phyloP scores from a whole-genome alignment of 2,329 filamentous ascomycete species.

The Periconia sp. region DNA sequence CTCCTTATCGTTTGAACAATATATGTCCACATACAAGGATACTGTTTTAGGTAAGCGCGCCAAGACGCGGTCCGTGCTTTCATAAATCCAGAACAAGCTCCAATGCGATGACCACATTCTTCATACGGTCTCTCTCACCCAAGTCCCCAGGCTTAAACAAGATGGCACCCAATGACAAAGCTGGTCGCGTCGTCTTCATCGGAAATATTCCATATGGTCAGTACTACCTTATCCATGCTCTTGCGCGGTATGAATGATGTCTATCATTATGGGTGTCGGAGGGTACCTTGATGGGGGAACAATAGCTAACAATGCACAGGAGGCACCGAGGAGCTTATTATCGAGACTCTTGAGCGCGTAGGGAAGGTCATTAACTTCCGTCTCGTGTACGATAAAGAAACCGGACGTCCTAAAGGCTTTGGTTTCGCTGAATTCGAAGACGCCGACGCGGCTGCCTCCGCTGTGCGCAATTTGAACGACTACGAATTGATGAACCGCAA shows the following conservation, averaged over 20 bases:
- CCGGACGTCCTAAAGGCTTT: slow-evolving; percentile 91
- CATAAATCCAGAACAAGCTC: background rate
- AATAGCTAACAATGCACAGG: slow-evolving; percentile 54
- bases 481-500: slow-evolving; percentile 94
- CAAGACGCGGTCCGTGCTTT: slow-evolving; percentile 1
- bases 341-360: slow-evolving; percentile 86
- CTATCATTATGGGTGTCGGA: background rate
- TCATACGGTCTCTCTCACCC: background rate
- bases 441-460: slow-evolving; percentile 86
- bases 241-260: background rate
- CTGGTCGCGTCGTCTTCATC: slow-evolving; percentile 79
- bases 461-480: slow-evolving; percentile 93
- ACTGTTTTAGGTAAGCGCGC: background rate
- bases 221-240: slow-evolving; percentile 12
- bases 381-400: slow-evolving; percentile 93
- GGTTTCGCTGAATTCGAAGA: slow-evolving; percentile 96
- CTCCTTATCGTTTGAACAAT: too few species aligned
- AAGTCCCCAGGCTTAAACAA: slow-evolving; percentile 1
- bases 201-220: slow-evolving; percentile 83
- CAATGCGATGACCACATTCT: background rate
- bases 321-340: slow-evolving; percentile 93
- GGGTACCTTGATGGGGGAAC: background rate
- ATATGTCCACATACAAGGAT: background rate
- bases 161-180: slow-evolving; percentile 60
- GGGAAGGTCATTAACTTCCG: slow-evolving; percentile 91